Base-by-base conservation (phyloP, 1,284 basidiomycete species). In the Inonotus hispidus region DNA sequence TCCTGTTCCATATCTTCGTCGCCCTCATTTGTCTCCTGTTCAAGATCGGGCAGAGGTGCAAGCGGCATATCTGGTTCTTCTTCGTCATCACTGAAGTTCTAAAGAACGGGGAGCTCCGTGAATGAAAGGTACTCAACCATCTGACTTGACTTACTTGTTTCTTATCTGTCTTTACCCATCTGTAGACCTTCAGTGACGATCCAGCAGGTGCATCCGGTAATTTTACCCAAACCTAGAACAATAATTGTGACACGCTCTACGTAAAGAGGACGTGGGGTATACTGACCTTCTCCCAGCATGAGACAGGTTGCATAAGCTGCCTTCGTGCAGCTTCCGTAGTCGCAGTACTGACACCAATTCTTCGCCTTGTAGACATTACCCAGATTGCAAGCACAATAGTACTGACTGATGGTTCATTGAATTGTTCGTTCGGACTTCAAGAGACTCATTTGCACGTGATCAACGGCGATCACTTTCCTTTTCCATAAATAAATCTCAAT, bases 31-130 rank as follows among this genome's bases (percentile, higher is more conserved):
- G 79, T 78, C 68, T 88, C 85, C 23, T 81, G 79, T 65, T 90
- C 87, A 5, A 55, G 23, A 58, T 89, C 89, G 13, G 87, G 88
- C 53, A 91, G 74, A 23, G 89, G 88, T 8, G 82, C 89, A 41
- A 91, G 78, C 16, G 88, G 88, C 67, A 88, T 85, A 66, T 90
- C 87, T 7, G 65, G 59, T 65, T 83, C 87, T 57, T 82, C 87
- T 68, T 92, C 89, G 61, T 91, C 88, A 68, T 91, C 90, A 68
- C 84, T 89, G 68, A 90, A 90, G 79, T 90, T 84, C 89, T 91
- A 53, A 10, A 55, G 56, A 11, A 46, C 7, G 13, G 37, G 39
- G 52, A 32, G 32, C 32, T 49, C 25, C 56, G 21, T 13, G 16
- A 11, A 23, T 37, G 16, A 19, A 46, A 16, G 7, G 11, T 14